Percentiles rank a stretch among this genome's conserved stretches.
phyloP scores from a whole-genome alignment of 495 filamentous ascomycete species.

The Xylaria palmicola region DNA sequence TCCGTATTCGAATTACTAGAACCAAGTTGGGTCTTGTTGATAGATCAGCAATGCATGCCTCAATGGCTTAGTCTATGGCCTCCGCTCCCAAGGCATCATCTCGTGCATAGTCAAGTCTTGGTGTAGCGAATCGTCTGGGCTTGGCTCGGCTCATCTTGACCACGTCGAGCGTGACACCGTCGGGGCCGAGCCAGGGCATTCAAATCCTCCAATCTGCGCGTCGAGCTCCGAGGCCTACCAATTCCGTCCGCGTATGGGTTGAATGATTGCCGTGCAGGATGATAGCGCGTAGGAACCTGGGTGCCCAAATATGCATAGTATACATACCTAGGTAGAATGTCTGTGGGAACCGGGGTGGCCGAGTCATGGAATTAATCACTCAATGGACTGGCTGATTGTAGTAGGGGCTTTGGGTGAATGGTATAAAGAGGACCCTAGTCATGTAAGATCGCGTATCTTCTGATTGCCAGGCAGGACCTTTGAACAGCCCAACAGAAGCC shows the following conservation, averaged over 20 bases:
- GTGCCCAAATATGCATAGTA: background rate
- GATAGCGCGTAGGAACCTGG: background rate
- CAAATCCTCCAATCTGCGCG: too few species aligned
- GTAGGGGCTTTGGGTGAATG: too few species aligned
- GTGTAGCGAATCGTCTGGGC: too few species aligned
- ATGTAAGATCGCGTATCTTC: background rate
- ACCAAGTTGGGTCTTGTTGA: background rate
- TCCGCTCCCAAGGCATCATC: background rate
- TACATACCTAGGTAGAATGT: too few species aligned
- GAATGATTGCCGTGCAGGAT: background rate
- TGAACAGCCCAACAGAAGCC: background rate
- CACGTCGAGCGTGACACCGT: background rate
- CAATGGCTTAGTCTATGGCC: background rate
- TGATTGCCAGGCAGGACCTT: background rate
- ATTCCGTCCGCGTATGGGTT: background rate
- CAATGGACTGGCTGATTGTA: too few species aligned
- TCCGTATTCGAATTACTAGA: background rate
- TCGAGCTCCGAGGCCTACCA: too few species aligned
- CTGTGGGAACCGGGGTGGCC: too few species aligned
- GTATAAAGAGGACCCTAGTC: background rate
- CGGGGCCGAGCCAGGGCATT: background rate
- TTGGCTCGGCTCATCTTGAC: background rate
- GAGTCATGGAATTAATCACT: background rate
- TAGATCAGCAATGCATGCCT: background rate
- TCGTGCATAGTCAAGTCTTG: background rate